Evolutionary conservation across 2,329 filamentous ascomycete genomes (phyloP), one percentile per base, ranked within the genome.

Genomic region (Neofusicoccum laricinum): DNA sequence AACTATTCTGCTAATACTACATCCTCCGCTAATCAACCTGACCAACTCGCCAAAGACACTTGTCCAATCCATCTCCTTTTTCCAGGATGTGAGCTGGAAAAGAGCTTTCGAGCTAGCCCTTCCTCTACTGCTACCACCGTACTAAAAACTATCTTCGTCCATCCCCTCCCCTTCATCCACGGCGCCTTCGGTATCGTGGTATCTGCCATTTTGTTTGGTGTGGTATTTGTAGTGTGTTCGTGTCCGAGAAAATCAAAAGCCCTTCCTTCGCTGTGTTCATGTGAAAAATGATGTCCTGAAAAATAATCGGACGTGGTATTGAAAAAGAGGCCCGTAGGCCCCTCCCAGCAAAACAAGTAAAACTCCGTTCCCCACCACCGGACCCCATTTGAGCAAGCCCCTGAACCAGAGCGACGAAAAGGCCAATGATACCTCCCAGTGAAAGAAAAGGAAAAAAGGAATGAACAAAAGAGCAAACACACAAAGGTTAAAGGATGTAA

Each of bases 61-160:
- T 46, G n/a, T 30, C 25, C 25, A 8, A 19, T 36, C 12, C 41
- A 36, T 7, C 6, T n/a, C 53, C 53, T 45, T 58, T 57, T 58
- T 30, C 53, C 15, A 40, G 53, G 21, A 45, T 2, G 15, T n/a
- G 17, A 36, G 17, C 1, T 19, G n/a, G 30, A 41, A 30, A 36
- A 19, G 15, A 45, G 3, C 40, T 36, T 21, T 17, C 41, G 41
- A 59, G 30, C 55, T 32, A 25, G n/a, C 15, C 49, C 12, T 45
- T 4, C 41, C 11, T 45, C 41, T 38, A 34, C 40, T 25, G 2
- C 14, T 36, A 14, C n/a, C n/a, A 12, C 17, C n/a, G 14, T 45
- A 58, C 55, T 59, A 59, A 41, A 59, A 59, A 59, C 55, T 59
- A 59, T 46, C 55, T 59, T 46, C 55, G n/a, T 53, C 36, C 55